Conservation (phyloP, 2,329 filamentous ascomycete genomes). For the Tolypocladium sp. region DNA sequence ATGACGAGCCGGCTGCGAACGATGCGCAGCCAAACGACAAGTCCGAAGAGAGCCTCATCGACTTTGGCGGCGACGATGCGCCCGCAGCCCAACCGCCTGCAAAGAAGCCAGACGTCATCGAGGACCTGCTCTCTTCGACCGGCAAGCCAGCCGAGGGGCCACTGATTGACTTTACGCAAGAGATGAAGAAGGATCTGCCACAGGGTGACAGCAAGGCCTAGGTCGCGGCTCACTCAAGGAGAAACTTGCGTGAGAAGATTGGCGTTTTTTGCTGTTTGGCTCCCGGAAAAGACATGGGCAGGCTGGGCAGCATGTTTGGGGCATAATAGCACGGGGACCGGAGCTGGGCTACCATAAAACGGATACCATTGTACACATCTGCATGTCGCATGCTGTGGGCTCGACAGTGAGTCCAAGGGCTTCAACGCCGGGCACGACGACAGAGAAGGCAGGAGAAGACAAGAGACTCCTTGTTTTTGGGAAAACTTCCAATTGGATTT, state of each 20-base stretch:
- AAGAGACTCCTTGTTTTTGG: background rate
- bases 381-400: background rate
- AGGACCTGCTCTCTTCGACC: constrained; percentile 35
- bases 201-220: constrained; percentile 3
- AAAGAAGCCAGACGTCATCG: constrained; percentile 26
- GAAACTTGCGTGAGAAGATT: background rate
- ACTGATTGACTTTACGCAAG: constrained; percentile 46
- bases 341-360: background rate
- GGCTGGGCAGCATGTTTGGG: background rate
- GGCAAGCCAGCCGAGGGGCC: constrained; percentile 38
- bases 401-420: background rate
- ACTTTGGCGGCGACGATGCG: constrained; percentile 37
- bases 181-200: constrained; percentile 42
- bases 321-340: background rate
- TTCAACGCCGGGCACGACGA: constrained; percentile 3
- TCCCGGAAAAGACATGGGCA: background rate
- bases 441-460: background rate
- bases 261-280: constrained; percentile 3
- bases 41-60: constrained; percentile 37
- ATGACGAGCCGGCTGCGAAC: constrained; percentile 3
- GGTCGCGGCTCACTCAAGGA: background rate
- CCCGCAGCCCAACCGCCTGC: background rate
- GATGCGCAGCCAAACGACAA: constrained; percentile 7
- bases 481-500: constrained; percentile 4
- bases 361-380: background rate